Evolutionary conservation across 768 basidiomycete genomes (phyloP).

Genomic region (Thelephora ganbajun): DNA sequence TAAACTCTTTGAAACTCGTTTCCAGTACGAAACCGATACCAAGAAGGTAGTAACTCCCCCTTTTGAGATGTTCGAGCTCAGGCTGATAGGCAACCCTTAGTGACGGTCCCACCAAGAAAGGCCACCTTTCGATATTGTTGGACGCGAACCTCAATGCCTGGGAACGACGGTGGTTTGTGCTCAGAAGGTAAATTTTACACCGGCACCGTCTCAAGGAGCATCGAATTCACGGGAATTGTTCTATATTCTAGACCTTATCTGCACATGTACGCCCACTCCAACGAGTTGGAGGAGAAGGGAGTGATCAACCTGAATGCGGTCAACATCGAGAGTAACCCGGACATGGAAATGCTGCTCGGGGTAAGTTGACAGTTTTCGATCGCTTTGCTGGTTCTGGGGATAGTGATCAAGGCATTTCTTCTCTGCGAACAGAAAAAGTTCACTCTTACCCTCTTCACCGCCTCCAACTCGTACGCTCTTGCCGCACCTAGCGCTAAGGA

Average conservation of each 20-base stretch:
- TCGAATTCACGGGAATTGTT: background rate
- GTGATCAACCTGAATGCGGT: constrained; percentile 76
- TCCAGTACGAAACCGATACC: constrained; percentile 63
- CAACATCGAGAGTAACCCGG: constrained; percentile 73
- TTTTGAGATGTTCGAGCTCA: background rate
- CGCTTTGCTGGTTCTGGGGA: background rate
- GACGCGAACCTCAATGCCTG: constrained; percentile 74
- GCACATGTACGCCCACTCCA: constrained; percentile 72
- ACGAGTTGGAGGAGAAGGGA: constrained; percentile 72
- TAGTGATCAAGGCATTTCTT: background rate
- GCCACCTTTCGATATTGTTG: constrained; percentile 63
- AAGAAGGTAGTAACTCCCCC: constrained; percentile 38
- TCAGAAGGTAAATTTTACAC: constrained; percentile 46
- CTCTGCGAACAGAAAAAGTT: constrained; percentile 47
- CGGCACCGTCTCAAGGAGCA: background rate
- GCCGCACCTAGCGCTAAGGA: constrained; percentile 76
- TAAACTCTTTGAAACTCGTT: constrained; percentile 51
- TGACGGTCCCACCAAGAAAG: constrained; percentile 75
- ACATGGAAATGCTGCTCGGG: constrained; percentile 78
- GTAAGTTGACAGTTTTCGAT: constrained; percentile 31
- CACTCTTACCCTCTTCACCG: constrained; percentile 84
- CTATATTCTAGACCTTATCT: constrained; percentile 62
- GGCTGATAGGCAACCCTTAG: constrained; percentile 23
- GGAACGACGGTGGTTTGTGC: constrained; percentile 77
- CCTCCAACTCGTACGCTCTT: constrained; percentile 84